A percentile compares a stretch with the other conserved stretches of the same genome.
Conservation (phyloP, 768 basidiomycete genomes). For the Phylloporus sp. region DNA sequence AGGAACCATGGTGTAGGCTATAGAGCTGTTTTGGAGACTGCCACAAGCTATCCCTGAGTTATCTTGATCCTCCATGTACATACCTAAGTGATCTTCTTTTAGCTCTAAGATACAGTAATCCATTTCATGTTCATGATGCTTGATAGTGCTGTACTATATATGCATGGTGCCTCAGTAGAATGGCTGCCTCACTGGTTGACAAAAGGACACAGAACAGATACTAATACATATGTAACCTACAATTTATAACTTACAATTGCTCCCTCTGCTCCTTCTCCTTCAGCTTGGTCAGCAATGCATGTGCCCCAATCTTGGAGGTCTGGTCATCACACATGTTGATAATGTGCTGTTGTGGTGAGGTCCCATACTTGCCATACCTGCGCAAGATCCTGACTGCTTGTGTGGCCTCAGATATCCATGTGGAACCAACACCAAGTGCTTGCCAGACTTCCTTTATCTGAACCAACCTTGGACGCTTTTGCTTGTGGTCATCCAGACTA, state of each 20-base stretch:
- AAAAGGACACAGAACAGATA: too few species aligned
- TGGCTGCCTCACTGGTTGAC: too few species aligned
- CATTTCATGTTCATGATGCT: too few species aligned
- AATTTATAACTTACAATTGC: too few species aligned
- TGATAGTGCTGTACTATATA: too few species aligned
- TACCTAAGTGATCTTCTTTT: too few species aligned
- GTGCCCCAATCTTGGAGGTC: background rate
- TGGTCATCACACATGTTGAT: background rate
- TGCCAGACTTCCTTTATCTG: background rate
- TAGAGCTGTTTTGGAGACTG: background rate
- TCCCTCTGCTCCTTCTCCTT: background rate
- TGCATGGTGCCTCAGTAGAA: too few species aligned
- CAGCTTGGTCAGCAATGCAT: background rate
- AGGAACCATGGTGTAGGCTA: background rate
- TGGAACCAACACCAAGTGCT: background rate
- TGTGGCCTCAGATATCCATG: background rate
- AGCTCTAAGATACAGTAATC: too few species aligned
- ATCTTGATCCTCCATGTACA: too few species aligned
- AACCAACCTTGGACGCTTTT: background rate
- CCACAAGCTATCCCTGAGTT: background rate
- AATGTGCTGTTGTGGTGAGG: background rate
- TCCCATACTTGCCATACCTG: background rate
- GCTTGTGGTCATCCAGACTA: background rate
- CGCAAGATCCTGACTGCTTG: background rate
- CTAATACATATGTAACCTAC: too few species aligned